phyloP scores from a whole-genome alignment of 176 grass and related monocot genomes.

The Microstegium vimineum region DNA sequence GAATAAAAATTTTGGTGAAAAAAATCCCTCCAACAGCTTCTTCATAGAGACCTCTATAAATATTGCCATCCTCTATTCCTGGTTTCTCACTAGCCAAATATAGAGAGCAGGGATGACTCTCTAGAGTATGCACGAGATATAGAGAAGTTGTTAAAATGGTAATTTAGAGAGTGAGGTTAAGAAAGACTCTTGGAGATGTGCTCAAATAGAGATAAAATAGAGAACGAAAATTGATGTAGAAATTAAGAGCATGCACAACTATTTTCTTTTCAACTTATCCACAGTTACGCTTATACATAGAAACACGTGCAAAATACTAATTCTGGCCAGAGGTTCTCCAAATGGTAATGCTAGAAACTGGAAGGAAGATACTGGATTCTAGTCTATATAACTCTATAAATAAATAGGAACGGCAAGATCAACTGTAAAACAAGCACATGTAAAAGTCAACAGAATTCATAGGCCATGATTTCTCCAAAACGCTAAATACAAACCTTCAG shows the following conservation, averaged over 20 bases:
- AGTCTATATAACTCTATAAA: not conserved
- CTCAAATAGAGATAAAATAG: not conserved
- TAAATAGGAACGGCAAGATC: not conserved
- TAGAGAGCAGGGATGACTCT: not conserved
- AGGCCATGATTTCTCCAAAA: conserved; percentile 4
- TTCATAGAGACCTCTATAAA: not conserved
- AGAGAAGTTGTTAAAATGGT: no score
- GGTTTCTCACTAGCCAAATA: not conserved
- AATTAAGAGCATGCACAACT: not conserved
- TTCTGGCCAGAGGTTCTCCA: not conserved
- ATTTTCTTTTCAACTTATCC: not conserved
- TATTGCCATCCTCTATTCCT: not conserved
- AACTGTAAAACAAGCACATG: conserved; percentile 3
- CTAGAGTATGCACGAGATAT: no score
- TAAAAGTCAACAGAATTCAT: not conserved
- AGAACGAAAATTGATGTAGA: not conserved
- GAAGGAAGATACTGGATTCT: conserved; percentile 6
- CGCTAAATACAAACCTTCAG: conserved; percentile 50
- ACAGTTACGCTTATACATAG: not conserved
- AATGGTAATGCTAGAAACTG: not conserved
- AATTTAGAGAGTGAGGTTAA: no score
- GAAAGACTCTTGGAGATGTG: no score
- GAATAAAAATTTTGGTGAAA: not conserved
- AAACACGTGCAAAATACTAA: not conserved
- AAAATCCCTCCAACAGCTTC: not conserved